phyloP scores from a whole-genome alignment of 2,329 filamentous ascomycete species.

The Tolypocladium guangdongense region DNA sequence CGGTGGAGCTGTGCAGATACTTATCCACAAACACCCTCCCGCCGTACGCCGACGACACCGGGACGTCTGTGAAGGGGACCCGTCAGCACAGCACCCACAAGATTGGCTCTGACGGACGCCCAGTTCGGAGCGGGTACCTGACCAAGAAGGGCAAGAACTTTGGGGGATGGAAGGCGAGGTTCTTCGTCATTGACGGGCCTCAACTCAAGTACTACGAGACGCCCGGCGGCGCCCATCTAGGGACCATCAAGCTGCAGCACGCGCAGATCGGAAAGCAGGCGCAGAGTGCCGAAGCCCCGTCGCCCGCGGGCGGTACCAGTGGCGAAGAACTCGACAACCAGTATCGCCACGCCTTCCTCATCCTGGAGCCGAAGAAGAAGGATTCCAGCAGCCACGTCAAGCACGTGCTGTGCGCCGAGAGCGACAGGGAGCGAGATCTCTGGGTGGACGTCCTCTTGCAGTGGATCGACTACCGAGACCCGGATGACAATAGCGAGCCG shows the following conservation, averaged over 20 bases:
- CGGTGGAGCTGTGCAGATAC: slow-evolving; percentile 76
- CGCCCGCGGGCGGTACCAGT: slow-evolving; percentile 41
- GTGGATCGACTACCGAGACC: slow-evolving; percentile 70
- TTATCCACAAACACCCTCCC: slow-evolving; percentile 59
- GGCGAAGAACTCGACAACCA: slow-evolving; percentile 81
- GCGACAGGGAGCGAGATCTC: slow-evolving; percentile 78
- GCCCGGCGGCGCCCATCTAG: slow-evolving; percentile 79
- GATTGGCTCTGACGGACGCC: slow-evolving; percentile 51
- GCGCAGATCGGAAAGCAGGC: slow-evolving; percentile 94
- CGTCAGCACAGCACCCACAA: slow-evolving; percentile 19
- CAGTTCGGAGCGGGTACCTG: slow-evolving; percentile 76
- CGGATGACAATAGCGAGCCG: slow-evolving; percentile 37
- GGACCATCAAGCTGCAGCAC: slow-evolving; percentile 82
- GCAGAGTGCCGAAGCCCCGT: slow-evolving; percentile 34
- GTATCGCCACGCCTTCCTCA: slow-evolving; percentile 91
- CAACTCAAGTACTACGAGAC: slow-evolving; percentile 81
- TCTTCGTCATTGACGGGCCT: slow-evolving; percentile 51
- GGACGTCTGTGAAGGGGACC: slow-evolving; percentile 11
- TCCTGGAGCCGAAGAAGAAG: slow-evolving; percentile 92
- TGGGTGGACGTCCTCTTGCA: slow-evolving; percentile 88
- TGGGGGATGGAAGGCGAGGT: slow-evolving; percentile 88
- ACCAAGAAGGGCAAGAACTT: slow-evolving; percentile 98
- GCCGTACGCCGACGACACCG: slow-evolving; percentile 48
- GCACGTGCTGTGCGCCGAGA: slow-evolving; percentile 93
- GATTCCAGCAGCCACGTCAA: slow-evolving; percentile 80